These are phyloP conservation scores for Podaxis mareebaensis DNA, from an alignment of 768 basidiomycete species.

Conservation along the genomic window DNA sequence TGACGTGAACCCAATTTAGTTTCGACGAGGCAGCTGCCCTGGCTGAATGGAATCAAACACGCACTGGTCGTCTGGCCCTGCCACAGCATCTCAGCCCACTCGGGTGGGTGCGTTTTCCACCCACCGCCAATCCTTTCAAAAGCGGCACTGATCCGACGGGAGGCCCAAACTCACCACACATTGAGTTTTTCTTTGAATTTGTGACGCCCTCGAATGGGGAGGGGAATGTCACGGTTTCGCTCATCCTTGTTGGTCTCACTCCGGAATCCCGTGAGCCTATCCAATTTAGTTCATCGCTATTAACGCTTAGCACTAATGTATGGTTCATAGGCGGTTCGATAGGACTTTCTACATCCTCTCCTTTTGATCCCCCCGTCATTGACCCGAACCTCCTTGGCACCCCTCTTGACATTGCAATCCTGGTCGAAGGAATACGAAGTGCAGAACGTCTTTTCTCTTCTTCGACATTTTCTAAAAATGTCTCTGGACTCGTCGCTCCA, in stretches of 20 bases:
- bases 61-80: not conserved
- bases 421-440: constrained; percentile 23
- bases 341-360: constrained; percentile 35
- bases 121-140: not conserved
- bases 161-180: constrained; percentile 11
- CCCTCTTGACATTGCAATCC: constrained; percentile 22
- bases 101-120: constrained; percentile 2
- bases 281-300: not conserved
- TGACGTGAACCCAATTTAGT: not conserved
- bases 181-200: constrained; percentile 9
- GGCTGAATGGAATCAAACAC: constrained; percentile 12
- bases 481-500: constrained; percentile 11
- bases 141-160: not conserved
- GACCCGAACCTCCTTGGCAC: constrained; percentile 32
- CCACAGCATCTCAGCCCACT: constrained; percentile 2
- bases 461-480: constrained; percentile 17
- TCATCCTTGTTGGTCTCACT: not conserved
- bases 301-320: not conserved
- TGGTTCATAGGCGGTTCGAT: constrained; percentile 18
- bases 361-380: constrained; percentile 45
- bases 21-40: constrained; percentile 4
- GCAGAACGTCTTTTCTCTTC: constrained; percentile 22
- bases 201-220: not conserved
- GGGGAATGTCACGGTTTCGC: not conserved
- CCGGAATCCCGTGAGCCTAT: not conserved